Evolutionary conservation across 331 rosid species (phyloP).

Genomic region (Spiraea crenata): DNA sequence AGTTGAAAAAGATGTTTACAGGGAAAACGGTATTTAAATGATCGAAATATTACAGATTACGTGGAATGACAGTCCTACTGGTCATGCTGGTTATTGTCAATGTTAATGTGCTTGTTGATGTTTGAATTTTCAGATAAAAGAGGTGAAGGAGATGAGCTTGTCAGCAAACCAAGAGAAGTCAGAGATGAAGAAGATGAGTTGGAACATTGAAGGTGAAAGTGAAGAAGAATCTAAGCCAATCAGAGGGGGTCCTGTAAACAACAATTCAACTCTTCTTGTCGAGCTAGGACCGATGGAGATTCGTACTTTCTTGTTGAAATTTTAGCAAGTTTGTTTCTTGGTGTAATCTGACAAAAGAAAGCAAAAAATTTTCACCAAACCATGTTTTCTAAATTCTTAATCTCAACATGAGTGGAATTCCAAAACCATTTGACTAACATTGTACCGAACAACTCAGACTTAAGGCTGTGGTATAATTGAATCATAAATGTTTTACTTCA

Average conservation of each 20-base stretch:
- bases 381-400: no score
- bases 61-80: no score
- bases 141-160: slow-evolving; percentile 56
- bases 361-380: background rate
- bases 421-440: no score
- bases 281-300: slow-evolving; percentile 79
- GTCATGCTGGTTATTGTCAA: no score
- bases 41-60: no score
- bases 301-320: slow-evolving; percentile 55
- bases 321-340: slow-evolving; percentile 9
- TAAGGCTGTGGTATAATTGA: background rate
- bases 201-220: slow-evolving; percentile 57
- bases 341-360: background rate
- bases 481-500: background rate
- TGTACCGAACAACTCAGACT: background rate
- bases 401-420: no score
- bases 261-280: slow-evolving; percentile 27
- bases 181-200: slow-evolving; percentile 48
- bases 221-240: slow-evolving; percentile 22
- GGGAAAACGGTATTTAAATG: slow-evolving; percentile 50
- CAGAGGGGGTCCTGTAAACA: slow-evolving; percentile 46
- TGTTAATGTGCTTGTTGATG: no score
- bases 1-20: slow-evolving; percentile 63
- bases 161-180: slow-evolving; percentile 71
- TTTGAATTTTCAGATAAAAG: slow-evolving; percentile 41